These are phyloP conservation scores for Metschnikowia gruessii DNA, from an alignment of 805 yeast species.

Conservation along the genomic window DNA sequence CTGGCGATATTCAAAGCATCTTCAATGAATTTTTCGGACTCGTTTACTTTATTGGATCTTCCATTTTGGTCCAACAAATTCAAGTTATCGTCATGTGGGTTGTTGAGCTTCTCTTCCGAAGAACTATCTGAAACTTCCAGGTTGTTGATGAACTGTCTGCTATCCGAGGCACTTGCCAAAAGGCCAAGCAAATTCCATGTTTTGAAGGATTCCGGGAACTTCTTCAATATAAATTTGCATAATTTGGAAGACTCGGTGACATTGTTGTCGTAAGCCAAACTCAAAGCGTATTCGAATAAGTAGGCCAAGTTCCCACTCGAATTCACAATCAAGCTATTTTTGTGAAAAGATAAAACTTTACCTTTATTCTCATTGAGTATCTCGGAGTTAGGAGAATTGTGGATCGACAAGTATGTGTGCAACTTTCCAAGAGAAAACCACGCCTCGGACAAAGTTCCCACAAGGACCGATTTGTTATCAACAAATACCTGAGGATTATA, in stretches of 20 bases:
- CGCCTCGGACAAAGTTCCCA: slow-evolving; percentile 31
- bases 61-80: not conserved
- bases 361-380: slow-evolving; percentile 18
- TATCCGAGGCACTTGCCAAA: slow-evolving; percentile 60
- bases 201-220: slow-evolving; percentile 53
- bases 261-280: slow-evolving; percentile 44
- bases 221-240: slow-evolving; percentile 48
- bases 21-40: slow-evolving; percentile 48
- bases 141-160: slow-evolving; percentile 27
- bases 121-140: not conserved
- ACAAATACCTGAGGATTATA: slow-evolving; percentile 33
- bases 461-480: slow-evolving; percentile 26
- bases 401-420: slow-evolving; percentile 27
- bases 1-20: slow-evolving; percentile 48
- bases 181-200: slow-evolving; percentile 68
- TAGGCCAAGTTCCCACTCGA: slow-evolving; percentile 30
- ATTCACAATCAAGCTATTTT: slow-evolving; percentile 36
- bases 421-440: slow-evolving; percentile 39
- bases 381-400: slow-evolving; percentile 24
- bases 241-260: slow-evolving; percentile 43
- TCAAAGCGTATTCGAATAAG: slow-evolving; percentile 45
- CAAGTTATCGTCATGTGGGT: not conserved
- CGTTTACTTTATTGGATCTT: not conserved
- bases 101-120: not conserved
- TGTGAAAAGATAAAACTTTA: slow-evolving; percentile 26